These are phyloP conservation scores for Neohortaea acidophila DNA, from an alignment of 495 filamentous ascomycete genomes.

Conservation along the genomic window DNA sequence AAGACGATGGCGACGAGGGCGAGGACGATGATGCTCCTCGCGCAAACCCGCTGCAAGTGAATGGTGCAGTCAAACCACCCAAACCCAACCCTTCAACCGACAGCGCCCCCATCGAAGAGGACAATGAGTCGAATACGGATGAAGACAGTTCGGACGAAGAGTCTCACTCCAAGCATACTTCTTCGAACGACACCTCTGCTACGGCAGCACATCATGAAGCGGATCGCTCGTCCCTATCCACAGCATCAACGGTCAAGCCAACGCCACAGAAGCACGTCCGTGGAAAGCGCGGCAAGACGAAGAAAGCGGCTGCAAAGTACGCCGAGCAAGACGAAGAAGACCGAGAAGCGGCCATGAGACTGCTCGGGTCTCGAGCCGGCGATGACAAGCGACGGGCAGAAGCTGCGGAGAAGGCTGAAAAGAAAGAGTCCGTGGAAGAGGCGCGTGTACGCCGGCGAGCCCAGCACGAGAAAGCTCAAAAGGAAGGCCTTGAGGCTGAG, in stretches of 20 bases:
- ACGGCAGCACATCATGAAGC: too few species aligned
- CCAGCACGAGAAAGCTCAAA: slow-evolving; percentile 59
- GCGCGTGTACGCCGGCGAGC: slow-evolving; percentile 54
- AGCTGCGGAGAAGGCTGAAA: slow-evolving; percentile 37
- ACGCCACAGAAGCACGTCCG: slow-evolving; percentile 35
- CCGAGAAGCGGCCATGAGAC: slow-evolving; percentile 59
- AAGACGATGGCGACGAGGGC: not conserved
- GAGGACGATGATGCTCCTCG: not conserved
- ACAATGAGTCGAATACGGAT: too few species aligned
- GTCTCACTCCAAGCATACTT: too few species aligned
- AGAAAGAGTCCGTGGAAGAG: slow-evolving; percentile 38
- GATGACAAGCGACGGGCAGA: slow-evolving; percentile 38
- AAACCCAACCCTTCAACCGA: too few species aligned
- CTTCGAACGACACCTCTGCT: too few species aligned
- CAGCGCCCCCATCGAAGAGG: too few species aligned
- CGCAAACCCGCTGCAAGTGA: not conserved
- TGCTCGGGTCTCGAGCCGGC: slow-evolving; percentile 58
- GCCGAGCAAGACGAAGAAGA: slow-evolving; percentile 92
- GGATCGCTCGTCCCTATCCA: not conserved
- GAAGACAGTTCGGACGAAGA: too few species aligned
- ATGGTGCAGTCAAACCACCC: too few species aligned
- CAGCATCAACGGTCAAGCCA: slow-evolving; percentile 7
- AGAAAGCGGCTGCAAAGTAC: slow-evolving; percentile 81
- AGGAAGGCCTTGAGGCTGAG: slow-evolving; percentile 45
- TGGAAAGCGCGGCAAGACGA: slow-evolving; percentile 70